A percentile compares a stretch with the other conserved stretches of the same genome.
phyloP scores from a whole-genome alignment of 2,329 filamentous ascomycete genomes.

The Stachybotrys chlorohalonatus region DNA sequence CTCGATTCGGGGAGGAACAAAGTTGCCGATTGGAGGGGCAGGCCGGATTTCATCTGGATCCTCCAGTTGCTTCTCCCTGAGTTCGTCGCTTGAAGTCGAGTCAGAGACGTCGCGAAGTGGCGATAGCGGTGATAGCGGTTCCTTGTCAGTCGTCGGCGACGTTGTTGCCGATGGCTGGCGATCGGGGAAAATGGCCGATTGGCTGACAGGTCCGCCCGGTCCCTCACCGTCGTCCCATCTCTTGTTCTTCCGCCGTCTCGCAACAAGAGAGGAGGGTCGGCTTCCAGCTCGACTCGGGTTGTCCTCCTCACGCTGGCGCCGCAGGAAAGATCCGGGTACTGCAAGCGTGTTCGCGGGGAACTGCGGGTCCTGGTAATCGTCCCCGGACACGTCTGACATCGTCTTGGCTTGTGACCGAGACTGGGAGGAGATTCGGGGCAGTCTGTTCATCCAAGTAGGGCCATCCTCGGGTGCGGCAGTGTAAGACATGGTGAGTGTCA shows the following conservation, averaged over 20 bases:
- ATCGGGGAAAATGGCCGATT: slow-evolving; percentile 78
- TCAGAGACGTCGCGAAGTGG: slow-evolving; percentile 20
- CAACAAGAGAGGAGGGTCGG: slow-evolving; percentile 50
- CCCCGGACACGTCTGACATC: slow-evolving; percentile 68
- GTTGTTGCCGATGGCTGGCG: slow-evolving; percentile 20
- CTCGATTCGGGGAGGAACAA: slow-evolving; percentile 39
- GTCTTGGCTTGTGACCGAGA: slow-evolving; percentile 77
- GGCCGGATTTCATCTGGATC: slow-evolving; percentile 12
- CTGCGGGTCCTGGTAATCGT: slow-evolving; percentile 50
- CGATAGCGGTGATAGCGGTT: slow-evolving; percentile 15
- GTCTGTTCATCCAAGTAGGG: slow-evolving; percentile 87
- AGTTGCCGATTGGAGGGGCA: slow-evolving; percentile 1
- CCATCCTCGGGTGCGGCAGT: slow-evolving; percentile 83
- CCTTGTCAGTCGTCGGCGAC: slow-evolving; percentile 14
- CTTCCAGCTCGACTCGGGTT: slow-evolving; percentile 42
- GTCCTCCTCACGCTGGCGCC: slow-evolving; percentile 73
- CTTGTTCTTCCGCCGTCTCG: slow-evolving; percentile 55
- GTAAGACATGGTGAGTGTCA: slow-evolving; percentile 93
- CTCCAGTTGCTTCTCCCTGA: slow-evolving; percentile 12
- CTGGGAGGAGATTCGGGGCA: slow-evolving; percentile 61
- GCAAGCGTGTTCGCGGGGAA: slow-evolving; percentile 63
- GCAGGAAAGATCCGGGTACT: slow-evolving; percentile 69
- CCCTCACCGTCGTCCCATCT: slow-evolving; percentile 64
- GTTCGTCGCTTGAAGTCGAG: slow-evolving; percentile 22
- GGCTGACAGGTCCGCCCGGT: slow-evolving; percentile 77